Conservation (phyloP, 2,329 filamentous ascomycete species). For the Ophiostoma ips region DNA sequence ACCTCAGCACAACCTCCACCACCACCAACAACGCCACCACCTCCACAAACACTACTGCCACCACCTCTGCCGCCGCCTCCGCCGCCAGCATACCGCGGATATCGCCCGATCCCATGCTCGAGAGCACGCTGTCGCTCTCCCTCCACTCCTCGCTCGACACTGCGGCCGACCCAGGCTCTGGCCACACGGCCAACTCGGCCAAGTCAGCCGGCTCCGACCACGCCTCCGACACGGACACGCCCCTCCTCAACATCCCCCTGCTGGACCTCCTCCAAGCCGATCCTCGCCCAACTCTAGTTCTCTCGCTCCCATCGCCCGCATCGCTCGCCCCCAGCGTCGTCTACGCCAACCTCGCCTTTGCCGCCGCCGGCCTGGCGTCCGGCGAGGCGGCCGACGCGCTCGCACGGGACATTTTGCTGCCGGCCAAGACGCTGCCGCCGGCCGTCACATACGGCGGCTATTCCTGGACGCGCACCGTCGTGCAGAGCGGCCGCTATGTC, state of each 20-base stretch:
- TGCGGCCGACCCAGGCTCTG: no score
- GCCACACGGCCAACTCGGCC: no score
- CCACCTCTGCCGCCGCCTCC: neutral
- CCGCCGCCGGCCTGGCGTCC: constrained; percentile 11
- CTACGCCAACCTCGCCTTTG: constrained; percentile 19
- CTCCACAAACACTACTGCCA: neutral
- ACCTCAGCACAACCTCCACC: neutral
- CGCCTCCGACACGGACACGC: neutral
- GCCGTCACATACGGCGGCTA: constrained; percentile 5
- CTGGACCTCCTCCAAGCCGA: constrained; percentile 27
- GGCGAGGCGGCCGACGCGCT: constrained; percentile 9
- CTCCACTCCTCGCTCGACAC: no score
- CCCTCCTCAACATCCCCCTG: constrained; percentile 16
- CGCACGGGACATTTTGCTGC: constrained; percentile 16
- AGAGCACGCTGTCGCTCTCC: no score
- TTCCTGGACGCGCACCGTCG: constrained; percentile 11
- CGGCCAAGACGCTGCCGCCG: neutral
- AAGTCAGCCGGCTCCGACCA: neutral
- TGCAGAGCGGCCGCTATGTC: constrained; percentile 6
- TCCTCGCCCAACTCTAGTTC: constrained; percentile 24
- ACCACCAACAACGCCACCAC: neutral
- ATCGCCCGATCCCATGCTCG: neutral
- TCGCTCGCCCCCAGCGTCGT: constrained; percentile 6
- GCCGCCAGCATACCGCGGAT: neutral
- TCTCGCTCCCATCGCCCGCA: constrained; percentile 6